Base-by-base conservation (phyloP, 257 asterid genomes). In the Solanum sejunctum region DNA sequence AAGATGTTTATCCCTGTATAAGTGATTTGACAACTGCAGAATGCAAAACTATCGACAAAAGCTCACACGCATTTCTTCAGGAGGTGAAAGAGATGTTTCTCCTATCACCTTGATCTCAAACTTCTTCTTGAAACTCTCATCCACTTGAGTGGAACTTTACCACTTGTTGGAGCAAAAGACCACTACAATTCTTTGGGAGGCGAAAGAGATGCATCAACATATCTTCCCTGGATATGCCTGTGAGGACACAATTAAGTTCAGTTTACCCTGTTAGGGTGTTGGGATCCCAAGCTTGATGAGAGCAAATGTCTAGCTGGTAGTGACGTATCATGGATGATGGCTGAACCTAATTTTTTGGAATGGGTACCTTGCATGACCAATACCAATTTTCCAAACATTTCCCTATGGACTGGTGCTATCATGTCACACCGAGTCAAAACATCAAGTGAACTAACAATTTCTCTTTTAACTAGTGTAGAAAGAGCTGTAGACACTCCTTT, bases 321-420 rank as follows among this genome's bases (percentile, higher is more conserved):
- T 75, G 81, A 75, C 8, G 49, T 75, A 16, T 75, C 81, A 75
- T 75, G 60, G 43, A 3, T 47, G 12, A 13, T 51, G 43, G 81
- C 39, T 23, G 21, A 49, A 49, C 60, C 21, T 75, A 7, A 1
- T 23, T 21, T 21, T 49, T 75, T 23, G 81, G 81, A 73, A 73
- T 73, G 81, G 81, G 18, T 75, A 75, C 60, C 41, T 85, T 63
- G 75, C 69, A 70, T 64, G 77, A 83, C 87, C 12, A 81, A 26
- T 26, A 88, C 87, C 90, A 93, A 85, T 85, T 91, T 91, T 54
- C 80, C 83, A 26, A 93, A 87, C 86, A 91, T 91, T 92, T 91
- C 94, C 88, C 84, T 94, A 87, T 92, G 92, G 66, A 85, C 85
- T 15, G 95, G 92, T 86, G 95, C 86, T 82, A 95, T 87, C 89